These are phyloP conservation scores for Cladosporium sp. DNA, from an alignment of 2,329 filamentous ascomycete species.

Conservation along the genomic window DNA sequence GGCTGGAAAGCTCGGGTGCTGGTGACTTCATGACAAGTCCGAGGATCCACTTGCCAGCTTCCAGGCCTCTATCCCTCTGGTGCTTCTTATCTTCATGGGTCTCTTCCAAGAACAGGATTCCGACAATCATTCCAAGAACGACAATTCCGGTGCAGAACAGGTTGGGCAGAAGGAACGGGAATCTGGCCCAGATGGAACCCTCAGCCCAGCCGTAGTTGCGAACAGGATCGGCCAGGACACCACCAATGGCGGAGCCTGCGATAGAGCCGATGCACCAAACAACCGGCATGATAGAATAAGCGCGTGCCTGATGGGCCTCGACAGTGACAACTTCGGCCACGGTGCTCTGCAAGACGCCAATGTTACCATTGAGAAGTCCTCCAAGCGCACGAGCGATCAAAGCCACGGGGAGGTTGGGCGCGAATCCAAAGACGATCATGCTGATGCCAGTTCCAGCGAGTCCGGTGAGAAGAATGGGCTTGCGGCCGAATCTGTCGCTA, in stretches of 20 bases:
- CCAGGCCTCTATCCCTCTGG: conserved; percentile 69
- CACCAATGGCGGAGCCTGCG: conserved; percentile 85
- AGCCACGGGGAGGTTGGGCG: conserved; percentile 74
- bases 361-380: conserved; percentile 91
- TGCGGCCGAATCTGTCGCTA: conserved; percentile 87
- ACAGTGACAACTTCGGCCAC: conserved; percentile 89
- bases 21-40: conserved; percentile 21
- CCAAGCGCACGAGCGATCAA: conserved; percentile 84
- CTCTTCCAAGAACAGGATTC: conserved; percentile 86
- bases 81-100: conserved; percentile 81
- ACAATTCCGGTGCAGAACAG: conserved; percentile 82
- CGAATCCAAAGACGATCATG: conserved; percentile 88
- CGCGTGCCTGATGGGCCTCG: conserved; percentile 89
- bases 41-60: conserved; percentile 68
- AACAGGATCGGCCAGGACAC: conserved; percentile 81
- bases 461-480: conserved; percentile 87
- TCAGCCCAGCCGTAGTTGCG: conserved; percentile 55
- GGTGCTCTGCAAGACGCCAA: conserved; percentile 90
- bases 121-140: conserved; percentile 68
- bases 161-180: conserved; percentile 88
- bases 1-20: conserved; percentile 24
- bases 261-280: conserved; percentile 98
- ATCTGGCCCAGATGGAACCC: conserved; percentile 76
- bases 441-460: conserved; percentile 86
- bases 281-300: conserved; percentile 96